Percentiles rank a stretch among this genome's conserved stretches.
These are phyloP conservation scores for Metarhizium humberi DNA, from an alignment of 2,329 filamentous ascomycete genomes.

Conservation along the genomic window DNA sequence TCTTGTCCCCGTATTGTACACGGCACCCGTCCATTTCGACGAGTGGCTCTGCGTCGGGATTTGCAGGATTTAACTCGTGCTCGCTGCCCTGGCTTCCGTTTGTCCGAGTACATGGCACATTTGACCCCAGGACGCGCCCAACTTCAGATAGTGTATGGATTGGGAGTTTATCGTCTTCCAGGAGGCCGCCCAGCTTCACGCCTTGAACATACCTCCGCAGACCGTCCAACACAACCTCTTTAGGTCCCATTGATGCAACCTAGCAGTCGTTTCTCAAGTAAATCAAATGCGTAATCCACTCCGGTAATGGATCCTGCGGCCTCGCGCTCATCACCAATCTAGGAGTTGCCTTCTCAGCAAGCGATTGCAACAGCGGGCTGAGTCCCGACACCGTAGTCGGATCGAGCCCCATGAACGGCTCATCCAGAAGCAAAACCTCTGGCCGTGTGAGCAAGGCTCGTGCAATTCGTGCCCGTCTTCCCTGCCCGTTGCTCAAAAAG, in stretches of 20 bases:
- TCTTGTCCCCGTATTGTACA: constrained; percentile 70
- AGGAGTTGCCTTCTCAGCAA: constrained; percentile 59
- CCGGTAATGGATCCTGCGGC: constrained; percentile 78
- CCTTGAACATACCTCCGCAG: constrained; percentile 38
- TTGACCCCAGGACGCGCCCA: constrained; percentile 31
- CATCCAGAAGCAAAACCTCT: constrained; percentile 77
- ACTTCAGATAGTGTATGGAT: constrained; percentile 40
- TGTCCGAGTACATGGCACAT: constrained; percentile 8
- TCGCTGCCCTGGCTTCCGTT: constrained; percentile 5
- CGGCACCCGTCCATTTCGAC: constrained; percentile 82
- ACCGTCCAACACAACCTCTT: constrained; percentile 48
- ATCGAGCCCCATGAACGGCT: constrained; percentile 94
- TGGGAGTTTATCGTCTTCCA: constrained; percentile 39
- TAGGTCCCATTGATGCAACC: constrained; percentile 56
- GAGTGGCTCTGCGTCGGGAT: constrained; percentile 51
- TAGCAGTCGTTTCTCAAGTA: constrained; percentile 60
- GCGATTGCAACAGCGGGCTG: constrained; percentile 57
- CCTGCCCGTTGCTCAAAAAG: constrained; percentile 91
- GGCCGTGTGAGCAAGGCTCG: constrained; percentile 72
- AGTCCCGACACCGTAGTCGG: constrained; percentile 68
- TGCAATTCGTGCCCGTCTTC: constrained; percentile 76
- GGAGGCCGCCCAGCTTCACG: constrained; percentile 32
- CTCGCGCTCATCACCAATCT: constrained; percentile 68
- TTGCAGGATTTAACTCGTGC: constrained; percentile 13
- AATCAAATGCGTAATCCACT: constrained; percentile 82